These are phyloP conservation scores for Diaporthe ilicicola DNA, from an alignment of 2,329 filamentous ascomycete species.

Conservation along the genomic window DNA sequence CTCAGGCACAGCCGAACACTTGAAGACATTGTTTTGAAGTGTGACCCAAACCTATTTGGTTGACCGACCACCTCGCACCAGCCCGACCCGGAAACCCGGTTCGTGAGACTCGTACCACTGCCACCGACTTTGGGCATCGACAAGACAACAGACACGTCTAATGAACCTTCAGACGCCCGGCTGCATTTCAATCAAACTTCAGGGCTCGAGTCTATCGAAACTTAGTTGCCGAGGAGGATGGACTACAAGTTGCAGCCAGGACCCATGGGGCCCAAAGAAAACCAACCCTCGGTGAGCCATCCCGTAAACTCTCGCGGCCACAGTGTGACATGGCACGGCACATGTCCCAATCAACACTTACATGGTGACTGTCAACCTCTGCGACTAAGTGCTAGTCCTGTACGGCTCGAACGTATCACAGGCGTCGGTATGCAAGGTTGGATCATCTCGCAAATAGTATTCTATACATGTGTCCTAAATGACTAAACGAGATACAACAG, in stretches of 20 bases:
- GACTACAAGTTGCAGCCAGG: not conserved
- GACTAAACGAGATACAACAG: not conserved
- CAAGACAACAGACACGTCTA: conserved; percentile 6
- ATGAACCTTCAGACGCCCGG: not conserved
- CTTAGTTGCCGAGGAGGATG: not conserved
- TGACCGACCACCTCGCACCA: not conserved
- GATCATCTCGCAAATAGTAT: not conserved
- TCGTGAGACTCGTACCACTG: not conserved
- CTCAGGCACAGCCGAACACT: not conserved
- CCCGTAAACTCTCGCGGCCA: conserved; percentile 6
- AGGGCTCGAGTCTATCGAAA: conserved; percentile 19
- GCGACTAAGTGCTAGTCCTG: not conserved
- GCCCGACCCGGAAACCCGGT: not conserved
- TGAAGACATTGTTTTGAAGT: not conserved
- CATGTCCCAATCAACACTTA: not conserved
- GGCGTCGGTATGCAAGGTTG: not conserved
- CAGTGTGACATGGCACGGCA: not conserved
- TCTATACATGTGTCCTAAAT: not conserved
- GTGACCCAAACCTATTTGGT: not conserved
- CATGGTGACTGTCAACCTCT: not conserved
- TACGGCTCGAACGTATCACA: not conserved
- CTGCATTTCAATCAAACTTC: not conserved
- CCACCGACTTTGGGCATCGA: conserved; percentile 3
- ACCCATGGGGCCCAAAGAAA: not conserved
- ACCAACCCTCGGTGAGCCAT: not conserved